Conservation (phyloP, 2,329 filamentous ascomycete genomes). For the Thermoascus crustaceus region DNA sequence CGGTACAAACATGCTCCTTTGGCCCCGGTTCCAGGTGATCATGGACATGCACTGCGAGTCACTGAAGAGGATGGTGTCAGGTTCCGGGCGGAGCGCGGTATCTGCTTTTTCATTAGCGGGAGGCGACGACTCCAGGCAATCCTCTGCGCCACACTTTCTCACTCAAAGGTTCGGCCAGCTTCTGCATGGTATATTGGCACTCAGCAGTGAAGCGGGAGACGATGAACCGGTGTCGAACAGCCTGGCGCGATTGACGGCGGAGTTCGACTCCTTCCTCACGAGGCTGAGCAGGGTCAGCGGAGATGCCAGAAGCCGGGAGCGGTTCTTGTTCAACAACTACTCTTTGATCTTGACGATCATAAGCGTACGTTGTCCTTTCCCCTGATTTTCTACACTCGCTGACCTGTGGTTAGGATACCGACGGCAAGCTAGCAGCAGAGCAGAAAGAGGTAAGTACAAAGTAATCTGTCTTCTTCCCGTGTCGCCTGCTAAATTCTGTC, state of each 20-base stretch:
- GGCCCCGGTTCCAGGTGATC: slow-evolving; percentile 88
- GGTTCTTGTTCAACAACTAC: slow-evolving; percentile 95
- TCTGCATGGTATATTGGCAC: slow-evolving; percentile 69
- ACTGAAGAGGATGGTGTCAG: slow-evolving; percentile 52
- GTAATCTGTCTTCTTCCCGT: background rate
- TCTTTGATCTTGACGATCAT: slow-evolving; percentile 91
- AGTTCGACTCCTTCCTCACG: slow-evolving; percentile 75
- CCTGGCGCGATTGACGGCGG: slow-evolving; percentile 64
- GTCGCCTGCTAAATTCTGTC: slow-evolving; percentile 8
- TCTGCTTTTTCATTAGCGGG: slow-evolving; percentile 48
- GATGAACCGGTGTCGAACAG: slow-evolving; percentile 87
- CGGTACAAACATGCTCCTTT: slow-evolving; percentile 88
- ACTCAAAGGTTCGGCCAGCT: slow-evolving; percentile 96
- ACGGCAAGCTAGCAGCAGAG: slow-evolving; percentile 51
- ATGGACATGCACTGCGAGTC: slow-evolving; percentile 92
- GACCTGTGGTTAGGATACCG: slow-evolving; percentile 31
- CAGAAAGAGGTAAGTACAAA: slow-evolving; percentile 47
- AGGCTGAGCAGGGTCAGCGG: slow-evolving; percentile 68
- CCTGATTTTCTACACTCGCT: slow-evolving; percentile 5
- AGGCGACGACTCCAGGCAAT: slow-evolving; percentile 34
- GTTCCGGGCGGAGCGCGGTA: slow-evolving; percentile 41
- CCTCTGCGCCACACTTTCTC: slow-evolving; percentile 70
- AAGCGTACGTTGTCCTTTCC: slow-evolving; percentile 41
- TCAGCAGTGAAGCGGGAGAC: slow-evolving; percentile 86
- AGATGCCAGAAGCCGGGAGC: slow-evolving; percentile 70